Conservation (phyloP, 805 yeast genomes). For the Ogataea polymorpha region DNA sequence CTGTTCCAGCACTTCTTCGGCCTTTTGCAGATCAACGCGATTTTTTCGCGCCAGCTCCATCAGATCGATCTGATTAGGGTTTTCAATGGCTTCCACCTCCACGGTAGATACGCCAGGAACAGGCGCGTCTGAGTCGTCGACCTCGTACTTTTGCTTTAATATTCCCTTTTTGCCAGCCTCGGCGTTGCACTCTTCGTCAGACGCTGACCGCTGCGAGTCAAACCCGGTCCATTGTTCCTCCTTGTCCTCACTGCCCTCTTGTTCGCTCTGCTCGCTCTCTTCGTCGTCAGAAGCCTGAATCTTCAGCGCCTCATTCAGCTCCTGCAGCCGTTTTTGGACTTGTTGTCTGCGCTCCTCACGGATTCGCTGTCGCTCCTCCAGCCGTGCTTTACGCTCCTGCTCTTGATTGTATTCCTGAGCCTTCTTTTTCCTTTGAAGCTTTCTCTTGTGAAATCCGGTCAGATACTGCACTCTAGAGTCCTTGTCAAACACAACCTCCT, state of each 20-base stretch:
- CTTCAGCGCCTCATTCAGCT: conserved; percentile 45
- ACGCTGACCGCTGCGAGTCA: conserved; percentile 17
- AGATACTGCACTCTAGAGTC: conserved; percentile 76
- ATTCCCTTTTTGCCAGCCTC: conserved; percentile 35
- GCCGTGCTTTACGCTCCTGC: conserved; percentile 64
- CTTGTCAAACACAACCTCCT: conserved; percentile 81
- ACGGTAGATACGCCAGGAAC: conserved; percentile 48
- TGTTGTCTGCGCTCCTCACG: conserved; percentile 70
- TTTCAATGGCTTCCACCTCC: conserved; percentile 53
- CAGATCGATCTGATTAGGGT: conserved; percentile 40
- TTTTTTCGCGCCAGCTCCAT: conserved; percentile 53
- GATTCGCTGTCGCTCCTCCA: conserved; percentile 71
- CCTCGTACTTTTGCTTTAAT: conserved; percentile 41
- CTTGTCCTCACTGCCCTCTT: conserved; percentile 25
- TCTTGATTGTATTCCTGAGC: conserved; percentile 77
- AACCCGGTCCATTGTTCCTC: conserved; percentile 44
- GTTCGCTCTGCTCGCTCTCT: conserved; percentile 31
- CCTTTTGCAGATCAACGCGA: conserved; percentile 65
- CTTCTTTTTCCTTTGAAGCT: conserved; percentile 80
- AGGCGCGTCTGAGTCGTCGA: conserved; percentile 35
- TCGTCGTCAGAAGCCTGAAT: conserved; percentile 29
- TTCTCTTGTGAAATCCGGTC: conserved; percentile 95
- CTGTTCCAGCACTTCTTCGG: conserved; percentile 67
- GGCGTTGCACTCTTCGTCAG: conserved; percentile 8
- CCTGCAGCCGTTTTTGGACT: conserved; percentile 59